A percentile compares a stretch with the other conserved stretches of the same genome.
Evolutionary conservation across 1,139 yeast species (phyloP).

Genomic region (Blastobotrys serpentis): DNA sequence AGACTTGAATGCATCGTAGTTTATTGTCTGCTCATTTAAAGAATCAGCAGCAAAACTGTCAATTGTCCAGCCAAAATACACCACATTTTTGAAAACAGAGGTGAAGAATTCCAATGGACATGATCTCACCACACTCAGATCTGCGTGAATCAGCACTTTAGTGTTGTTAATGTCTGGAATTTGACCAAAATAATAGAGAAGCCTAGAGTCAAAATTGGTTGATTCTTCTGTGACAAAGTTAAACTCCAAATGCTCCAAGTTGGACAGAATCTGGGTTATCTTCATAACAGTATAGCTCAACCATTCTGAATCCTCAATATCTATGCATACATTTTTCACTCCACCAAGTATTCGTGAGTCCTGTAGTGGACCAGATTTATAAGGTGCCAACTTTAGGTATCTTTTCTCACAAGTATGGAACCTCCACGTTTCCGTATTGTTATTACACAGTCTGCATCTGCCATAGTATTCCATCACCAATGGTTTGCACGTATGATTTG

Average conservation of each 20-base stretch:
- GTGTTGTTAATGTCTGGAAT: neutral
- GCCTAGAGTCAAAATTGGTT: neutral
- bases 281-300: neutral
- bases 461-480: neutral
- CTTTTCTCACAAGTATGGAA: slow-evolving; percentile 1
- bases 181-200: neutral
- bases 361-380: neutral
- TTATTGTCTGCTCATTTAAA: too few species aligned
- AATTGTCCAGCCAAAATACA: neutral
- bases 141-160: neutral
- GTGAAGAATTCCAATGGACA: neutral
- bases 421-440: neutral
- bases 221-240: neutral
- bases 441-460: neutral
- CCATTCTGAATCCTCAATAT: neutral
- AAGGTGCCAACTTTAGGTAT: neutral
- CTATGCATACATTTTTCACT: neutral
- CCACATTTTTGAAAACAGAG: neutral
- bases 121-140: neutral
- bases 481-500: neutral
- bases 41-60: too few species aligned
- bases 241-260: neutral
- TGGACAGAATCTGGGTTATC: neutral
- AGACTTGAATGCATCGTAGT: too few species aligned
- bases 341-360: neutral